Base-by-base conservation (phyloP, 2,329 filamentous ascomycete genomes). In the Colletotrichum godetiae region DNA sequence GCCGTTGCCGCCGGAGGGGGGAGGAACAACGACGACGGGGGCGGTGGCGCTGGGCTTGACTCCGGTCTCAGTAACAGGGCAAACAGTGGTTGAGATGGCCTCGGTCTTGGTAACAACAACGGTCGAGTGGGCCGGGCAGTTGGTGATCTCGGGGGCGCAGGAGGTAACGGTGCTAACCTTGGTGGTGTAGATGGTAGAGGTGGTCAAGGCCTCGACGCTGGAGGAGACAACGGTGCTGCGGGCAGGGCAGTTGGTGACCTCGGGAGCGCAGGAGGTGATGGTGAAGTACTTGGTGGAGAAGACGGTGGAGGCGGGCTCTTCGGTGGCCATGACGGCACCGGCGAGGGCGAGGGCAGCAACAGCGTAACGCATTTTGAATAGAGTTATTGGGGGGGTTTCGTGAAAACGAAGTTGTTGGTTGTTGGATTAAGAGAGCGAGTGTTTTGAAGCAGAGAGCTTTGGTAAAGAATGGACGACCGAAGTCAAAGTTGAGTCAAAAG, bases 311-410 rank as follows among this genome's bases (percentile, higher is more conserved):
- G 75, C 75, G 68, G 77, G 75, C 56, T 78, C 77, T 42, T 77
- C 55, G 74, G 77, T 76, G 77, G 82, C 81, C 77, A 84, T 77
- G 76, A 81, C 85, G 79, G 84, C 85, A 78, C 83, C 85, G 77
- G 85, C 86, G 79, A 81, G 75, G 78, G 82, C 84, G 78, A 90
- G 84, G 79, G 88, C 80, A 80, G 83, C 81, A 77, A 86, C 85
- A 79, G 86, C 84, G 88, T 90, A 91, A 89, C 88, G 88, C 90
- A 92, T 92, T 80, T 91, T 91, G 89, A 86, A 78, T 76, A 82
- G 78, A 75, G 55, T 61, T 68, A 13, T 46, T 49, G 49, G 52
- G 68, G 60, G 49, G 77, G 72, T 76, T 80, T 79, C 76, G 73
- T 76, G 70, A 78, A 79, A 80, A 78, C 79, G 77, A 78, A 76